Evolutionary conservation across 495 filamentous ascomycete genomes (phyloP), one percentile per base, ranked within the genome.

Genomic region (Penicillium cosmopolitanum): DNA sequence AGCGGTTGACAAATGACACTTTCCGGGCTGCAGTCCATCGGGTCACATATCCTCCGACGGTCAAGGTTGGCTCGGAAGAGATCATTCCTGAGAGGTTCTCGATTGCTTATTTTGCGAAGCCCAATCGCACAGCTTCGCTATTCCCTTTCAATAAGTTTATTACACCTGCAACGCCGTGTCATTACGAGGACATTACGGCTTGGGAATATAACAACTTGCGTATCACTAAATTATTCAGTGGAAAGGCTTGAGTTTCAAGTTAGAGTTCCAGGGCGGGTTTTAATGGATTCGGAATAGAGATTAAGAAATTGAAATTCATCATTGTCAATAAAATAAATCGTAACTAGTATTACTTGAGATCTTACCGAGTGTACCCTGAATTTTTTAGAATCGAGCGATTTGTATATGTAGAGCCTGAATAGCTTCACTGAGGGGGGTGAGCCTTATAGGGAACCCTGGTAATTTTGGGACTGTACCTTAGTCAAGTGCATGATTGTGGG

Each of bases 1-100:
- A 85, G 74, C 71, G 84, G 5, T 77, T 85, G 61, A 87, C 80
- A 44, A 88, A 88, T 65, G 85, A 84, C 69, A 70, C 57, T 9
- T 60, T 75, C 50, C 62, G 62, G 10, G 67, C 72, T 48, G 66
- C 76, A 25, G 82, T 63, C 35, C 69, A 73, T 34, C 66, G 66
- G 4, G 66, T 71, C 5, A 73, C 64, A 1, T 64, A 65, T 51
- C 66, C 68, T 5, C 64, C 64, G 9, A 58, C 57, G 16, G 57
- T 70, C 15, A 64, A 62, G 35, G 31, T 55, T 23, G 64, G 58
- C 0, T 52, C 47, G 4, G 66, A 70, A 9, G 57, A 57, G 35
- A 50, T 66, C 1, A 65, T 72, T 36, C 63, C 61, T 2, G 67
- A 69, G 31, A 60, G 73, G 16, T 74, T 66, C 50, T 73, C 71